Evolutionary conservation across 495 filamentous ascomycete genomes (phyloP).

Genomic region (Podospora sp.): DNA sequence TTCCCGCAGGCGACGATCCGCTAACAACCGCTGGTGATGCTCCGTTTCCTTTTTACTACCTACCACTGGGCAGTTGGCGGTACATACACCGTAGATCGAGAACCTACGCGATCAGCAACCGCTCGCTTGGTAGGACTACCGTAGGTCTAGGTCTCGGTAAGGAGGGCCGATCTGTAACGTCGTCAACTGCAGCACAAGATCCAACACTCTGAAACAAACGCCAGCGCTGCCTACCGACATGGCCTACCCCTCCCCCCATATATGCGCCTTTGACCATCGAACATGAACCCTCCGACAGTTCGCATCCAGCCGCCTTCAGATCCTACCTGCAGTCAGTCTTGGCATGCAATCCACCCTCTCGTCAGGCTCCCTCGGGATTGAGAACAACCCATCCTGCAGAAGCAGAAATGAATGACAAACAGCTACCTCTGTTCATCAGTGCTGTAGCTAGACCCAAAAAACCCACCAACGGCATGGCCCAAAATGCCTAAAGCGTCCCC

Average conservation of each 20-base stretch:
- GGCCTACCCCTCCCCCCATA: too few species aligned
- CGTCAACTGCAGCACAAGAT: background rate
- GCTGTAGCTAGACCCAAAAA: too few species aligned
- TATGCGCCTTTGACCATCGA: too few species aligned
- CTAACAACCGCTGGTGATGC: background rate
- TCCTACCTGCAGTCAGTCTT: background rate
- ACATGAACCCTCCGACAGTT: too few species aligned
- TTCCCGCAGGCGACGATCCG: background rate
- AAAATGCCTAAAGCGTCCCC: slow-evolving; percentile 3
- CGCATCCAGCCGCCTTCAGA: too few species aligned
- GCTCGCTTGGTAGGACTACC: too few species aligned
- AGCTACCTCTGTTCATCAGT: background rate
- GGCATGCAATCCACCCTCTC: background rate
- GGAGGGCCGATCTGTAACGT: slow-evolving; percentile 2
- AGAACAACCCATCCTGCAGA: background rate
- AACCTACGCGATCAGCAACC: too few species aligned
- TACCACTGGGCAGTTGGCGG: too few species aligned
- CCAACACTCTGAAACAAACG: too few species aligned
- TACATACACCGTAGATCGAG: too few species aligned
- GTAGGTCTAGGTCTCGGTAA: background rate
- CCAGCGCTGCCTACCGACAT: too few species aligned
- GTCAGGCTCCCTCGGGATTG: background rate
- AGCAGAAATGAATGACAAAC: background rate
- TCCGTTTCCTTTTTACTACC: too few species aligned
- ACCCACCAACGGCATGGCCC: background rate